A percentile compares a stretch with the other conserved stretches of the same genome.
Evolutionary conservation across 2,329 filamentous ascomycete species (phyloP).

Genomic region (Diaporthe vaccinii): DNA sequence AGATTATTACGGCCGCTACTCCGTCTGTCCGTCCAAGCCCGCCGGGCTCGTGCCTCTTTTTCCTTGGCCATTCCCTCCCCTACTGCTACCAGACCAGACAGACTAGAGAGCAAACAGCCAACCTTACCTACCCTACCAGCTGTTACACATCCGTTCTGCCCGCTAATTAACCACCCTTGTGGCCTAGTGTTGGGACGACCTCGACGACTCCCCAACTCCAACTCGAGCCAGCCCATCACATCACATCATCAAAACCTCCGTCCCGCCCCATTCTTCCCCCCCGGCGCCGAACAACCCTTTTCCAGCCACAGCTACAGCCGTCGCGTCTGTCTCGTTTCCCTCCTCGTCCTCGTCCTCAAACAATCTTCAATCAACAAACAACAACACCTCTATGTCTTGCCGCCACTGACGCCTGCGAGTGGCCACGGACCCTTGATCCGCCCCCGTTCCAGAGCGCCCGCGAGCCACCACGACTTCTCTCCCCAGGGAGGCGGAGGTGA

Average conservation of each 20-base stretch:
- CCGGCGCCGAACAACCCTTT: conserved; percentile 29
- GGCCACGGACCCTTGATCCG: conserved; percentile 37
- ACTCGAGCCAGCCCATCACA: conserved; percentile 7
- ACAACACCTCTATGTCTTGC: conserved; percentile 39
- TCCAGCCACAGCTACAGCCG: conserved; percentile 12
- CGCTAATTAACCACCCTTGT: conserved; percentile 26
- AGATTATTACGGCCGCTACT: conserved; percentile 37
- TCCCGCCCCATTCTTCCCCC: conserved; percentile 9
- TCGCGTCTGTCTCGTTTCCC: conserved; percentile 18
- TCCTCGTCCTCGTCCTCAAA: neutral
- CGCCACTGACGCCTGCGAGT: conserved; percentile 38
- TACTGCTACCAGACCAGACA: conserved; percentile 1
- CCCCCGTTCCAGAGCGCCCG: conserved; percentile 23
- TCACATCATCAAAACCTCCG: conserved; percentile 19
- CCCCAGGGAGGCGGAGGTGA: conserved; percentile 41
- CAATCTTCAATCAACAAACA: conserved; percentile 28
- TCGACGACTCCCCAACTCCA: conserved; percentile 17
- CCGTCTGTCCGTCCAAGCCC: conserved; percentile 30
- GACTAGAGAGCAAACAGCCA: neutral
- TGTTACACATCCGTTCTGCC: conserved; percentile 17
- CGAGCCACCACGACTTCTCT: conserved; percentile 57
- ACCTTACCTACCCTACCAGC: neutral
- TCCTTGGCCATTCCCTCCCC: conserved; percentile 21
- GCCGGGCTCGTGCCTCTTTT: conserved; percentile 37
- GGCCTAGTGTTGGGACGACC: conserved; percentile 4